A percentile compares a stretch with the other conserved stretches of the same genome.
Evolutionary conservation across 2,329 filamentous ascomycete genomes (phyloP).

Genomic region (Ophiobolus disseminans): DNA sequence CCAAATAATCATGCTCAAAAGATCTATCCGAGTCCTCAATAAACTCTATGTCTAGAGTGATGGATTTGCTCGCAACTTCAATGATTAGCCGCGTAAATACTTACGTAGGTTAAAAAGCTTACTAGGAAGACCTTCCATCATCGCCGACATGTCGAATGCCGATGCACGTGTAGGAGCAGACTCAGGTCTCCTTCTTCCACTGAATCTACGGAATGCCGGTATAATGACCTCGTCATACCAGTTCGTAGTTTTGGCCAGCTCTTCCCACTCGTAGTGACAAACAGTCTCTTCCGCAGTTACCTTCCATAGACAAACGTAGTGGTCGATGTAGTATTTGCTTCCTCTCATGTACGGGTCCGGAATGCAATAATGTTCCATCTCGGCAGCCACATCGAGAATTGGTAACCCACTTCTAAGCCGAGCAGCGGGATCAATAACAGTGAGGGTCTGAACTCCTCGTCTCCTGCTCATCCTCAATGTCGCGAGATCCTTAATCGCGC

Average conservation of each 20-base stretch:
- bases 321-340: slow-evolving; percentile 14
- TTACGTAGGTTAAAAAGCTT: not conserved
- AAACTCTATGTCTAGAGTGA: not conserved
- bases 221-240: slow-evolving; percentile 21
- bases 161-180: not conserved
- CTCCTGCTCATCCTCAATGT: not conserved
- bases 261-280: slow-evolving; percentile 15
- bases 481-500: not conserved
- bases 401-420: slow-evolving; percentile 18
- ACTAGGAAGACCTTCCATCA: not conserved
- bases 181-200: not conserved
- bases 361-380: slow-evolving; percentile 19
- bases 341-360: slow-evolving; percentile 9
- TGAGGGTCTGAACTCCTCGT: slow-evolving; percentile 10
- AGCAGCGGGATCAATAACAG: slow-evolving; percentile 17
- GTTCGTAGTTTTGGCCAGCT: slow-evolving; percentile 5
- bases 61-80: too few relatives aligned
- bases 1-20: not conserved
- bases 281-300: slow-evolving; percentile 23
- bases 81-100: not conserved
- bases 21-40: not conserved
- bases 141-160: not conserved
- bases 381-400: slow-evolving; percentile 14
- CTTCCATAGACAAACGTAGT: slow-evolving; percentile 28
- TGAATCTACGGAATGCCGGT: slow-evolving; percentile 5